phyloP scores from a whole-genome alignment of 208 protist species.

The Endotrypanum monterogeii region DNA sequence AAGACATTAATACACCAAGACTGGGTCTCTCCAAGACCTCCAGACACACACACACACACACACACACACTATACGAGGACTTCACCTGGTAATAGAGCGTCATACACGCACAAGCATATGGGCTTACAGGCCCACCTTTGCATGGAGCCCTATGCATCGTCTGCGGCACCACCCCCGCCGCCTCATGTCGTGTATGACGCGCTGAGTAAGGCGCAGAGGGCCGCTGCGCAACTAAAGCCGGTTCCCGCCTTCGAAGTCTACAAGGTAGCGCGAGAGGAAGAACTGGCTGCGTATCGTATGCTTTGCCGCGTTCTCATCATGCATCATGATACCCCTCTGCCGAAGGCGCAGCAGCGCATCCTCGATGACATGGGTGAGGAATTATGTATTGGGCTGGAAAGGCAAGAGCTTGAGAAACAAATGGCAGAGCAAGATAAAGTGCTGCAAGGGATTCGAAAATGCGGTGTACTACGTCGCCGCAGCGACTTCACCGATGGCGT shows the following conservation, averaged over 20 bases:
- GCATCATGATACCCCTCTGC: slow-evolving; percentile 51
- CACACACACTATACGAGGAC: neutral
- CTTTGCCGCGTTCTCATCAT: slow-evolving; percentile 80
- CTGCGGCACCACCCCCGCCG: neutral
- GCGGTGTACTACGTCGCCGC: slow-evolving; percentile 56
- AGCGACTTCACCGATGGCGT: slow-evolving; percentile 85
- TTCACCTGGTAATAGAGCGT: neutral
- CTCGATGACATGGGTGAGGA: slow-evolving; percentile 79
- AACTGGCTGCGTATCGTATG: slow-evolving; percentile 72
- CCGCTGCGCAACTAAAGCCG: slow-evolving; percentile 30
- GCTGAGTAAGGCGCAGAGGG: slow-evolving; percentile 47
- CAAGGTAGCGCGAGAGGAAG: slow-evolving; percentile 80
- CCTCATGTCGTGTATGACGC: slow-evolving; percentile 53
- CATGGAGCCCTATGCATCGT: slow-evolving; percentile 11
- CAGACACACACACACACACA: too few species aligned
- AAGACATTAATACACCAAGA: neutral
- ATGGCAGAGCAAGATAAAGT: slow-evolving; percentile 55
- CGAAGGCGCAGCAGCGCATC: slow-evolving; percentile 58
- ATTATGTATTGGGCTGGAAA: slow-evolving; percentile 25
- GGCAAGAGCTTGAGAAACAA: slow-evolving; percentile 51
- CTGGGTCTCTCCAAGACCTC: too few species aligned
- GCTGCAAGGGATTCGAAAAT: slow-evolving; percentile 47
- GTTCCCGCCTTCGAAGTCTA: slow-evolving; percentile 78
- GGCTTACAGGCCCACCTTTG: neutral
- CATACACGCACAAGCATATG: slow-evolving; percentile 5